A percentile compares a stretch with the other conserved stretches of the same genome.
These are phyloP conservation scores for Choiromyces venosus DNA, from an alignment of 495 filamentous ascomycete species.

Conservation along the genomic window DNA sequence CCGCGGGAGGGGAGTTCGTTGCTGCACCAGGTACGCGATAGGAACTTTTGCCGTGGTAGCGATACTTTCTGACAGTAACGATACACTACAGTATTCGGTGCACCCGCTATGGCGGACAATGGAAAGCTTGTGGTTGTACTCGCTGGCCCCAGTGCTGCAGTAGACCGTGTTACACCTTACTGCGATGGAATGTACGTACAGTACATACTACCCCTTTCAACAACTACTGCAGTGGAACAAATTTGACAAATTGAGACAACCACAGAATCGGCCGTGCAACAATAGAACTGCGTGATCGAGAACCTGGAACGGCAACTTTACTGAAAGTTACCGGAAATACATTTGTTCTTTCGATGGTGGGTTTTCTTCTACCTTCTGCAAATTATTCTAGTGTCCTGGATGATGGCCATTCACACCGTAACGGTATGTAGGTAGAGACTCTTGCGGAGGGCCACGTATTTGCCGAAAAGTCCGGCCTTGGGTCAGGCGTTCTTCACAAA, in stretches of 20 bases:
- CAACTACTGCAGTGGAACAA: not conserved
- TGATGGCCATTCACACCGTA: not conserved
- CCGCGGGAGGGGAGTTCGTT: slow-evolving; percentile 64
- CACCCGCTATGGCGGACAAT: slow-evolving; percentile 68
- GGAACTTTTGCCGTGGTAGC: not conserved
- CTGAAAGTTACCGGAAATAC: slow-evolving; percentile 85
- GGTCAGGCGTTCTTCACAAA: slow-evolving; percentile 60
- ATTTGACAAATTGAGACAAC: not conserved
- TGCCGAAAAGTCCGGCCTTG: slow-evolving; percentile 76
- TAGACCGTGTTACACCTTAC: slow-evolving; percentile 65
- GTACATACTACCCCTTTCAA: not conserved
- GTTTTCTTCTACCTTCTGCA: not conserved
- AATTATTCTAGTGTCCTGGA: not conserved
- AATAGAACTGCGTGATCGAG: slow-evolving; percentile 64
- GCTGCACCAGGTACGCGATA: slow-evolving; percentile 56
- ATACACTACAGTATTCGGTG: slow-evolving; percentile 60
- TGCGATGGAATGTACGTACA: slow-evolving; percentile 59
- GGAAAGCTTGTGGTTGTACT: slow-evolving; percentile 64
- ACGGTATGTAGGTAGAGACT: slow-evolving; percentile 47
- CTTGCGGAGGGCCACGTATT: slow-evolving; percentile 69
- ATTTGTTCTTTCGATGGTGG: slow-evolving; percentile 74
- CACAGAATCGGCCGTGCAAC: slow-evolving; percentile 55
- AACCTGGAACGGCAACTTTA: slow-evolving; percentile 53
- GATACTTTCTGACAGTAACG: not conserved
- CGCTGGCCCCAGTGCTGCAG: slow-evolving; percentile 57